Percentiles rank a stretch among this genome's conserved stretches.
Conservation (phyloP, 805 yeast species). For the Yamadazyma olivae region DNA sequence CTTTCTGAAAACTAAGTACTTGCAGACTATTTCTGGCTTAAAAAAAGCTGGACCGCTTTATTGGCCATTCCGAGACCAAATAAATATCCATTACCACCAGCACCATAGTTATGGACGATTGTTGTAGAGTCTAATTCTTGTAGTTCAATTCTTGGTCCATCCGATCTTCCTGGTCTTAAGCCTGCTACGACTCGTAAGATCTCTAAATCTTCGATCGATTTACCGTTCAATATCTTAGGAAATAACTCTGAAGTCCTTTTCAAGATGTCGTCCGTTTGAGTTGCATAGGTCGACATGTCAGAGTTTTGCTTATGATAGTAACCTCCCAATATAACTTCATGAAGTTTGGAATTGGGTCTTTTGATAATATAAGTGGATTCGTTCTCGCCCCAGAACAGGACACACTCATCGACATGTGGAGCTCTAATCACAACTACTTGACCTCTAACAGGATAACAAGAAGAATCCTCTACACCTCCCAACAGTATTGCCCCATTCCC, state of each 20-base stretch:
- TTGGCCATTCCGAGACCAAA: slow-evolving; percentile 63
- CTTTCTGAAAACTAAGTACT: too few species aligned
- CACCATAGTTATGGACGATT: slow-evolving; percentile 52
- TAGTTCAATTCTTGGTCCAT: slow-evolving; percentile 69
- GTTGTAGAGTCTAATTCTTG: slow-evolving; percentile 32
- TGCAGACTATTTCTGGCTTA: too few species aligned
- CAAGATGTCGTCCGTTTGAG: slow-evolving; percentile 57
- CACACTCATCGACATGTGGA: slow-evolving; percentile 20
- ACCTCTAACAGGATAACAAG: slow-evolving; percentile 20
- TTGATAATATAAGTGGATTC: slow-evolving; percentile 22
- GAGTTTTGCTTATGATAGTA: slow-evolving; percentile 58
- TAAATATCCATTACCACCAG: slow-evolving; percentile 8
- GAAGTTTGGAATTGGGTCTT: slow-evolving; percentile 16
- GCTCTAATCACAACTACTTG: slow-evolving; percentile 25
- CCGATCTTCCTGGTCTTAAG: slow-evolving; percentile 70
- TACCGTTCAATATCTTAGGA: slow-evolving; percentile 48
- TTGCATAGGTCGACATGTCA: slow-evolving; percentile 53
- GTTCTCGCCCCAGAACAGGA: slow-evolving; percentile 16
- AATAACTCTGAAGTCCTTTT: slow-evolving; percentile 50
- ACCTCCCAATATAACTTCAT: slow-evolving; percentile 58
- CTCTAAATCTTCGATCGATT: slow-evolving; percentile 39
- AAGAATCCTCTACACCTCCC: slow-evolving; percentile 18
- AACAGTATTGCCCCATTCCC: slow-evolving; percentile 22
- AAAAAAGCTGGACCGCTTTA: slow-evolving; percentile 38
- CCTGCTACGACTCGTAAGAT: slow-evolving; percentile 70